Conservation (phyloP, 495 filamentous ascomycete species). For the Chaetomium tenue region DNA sequence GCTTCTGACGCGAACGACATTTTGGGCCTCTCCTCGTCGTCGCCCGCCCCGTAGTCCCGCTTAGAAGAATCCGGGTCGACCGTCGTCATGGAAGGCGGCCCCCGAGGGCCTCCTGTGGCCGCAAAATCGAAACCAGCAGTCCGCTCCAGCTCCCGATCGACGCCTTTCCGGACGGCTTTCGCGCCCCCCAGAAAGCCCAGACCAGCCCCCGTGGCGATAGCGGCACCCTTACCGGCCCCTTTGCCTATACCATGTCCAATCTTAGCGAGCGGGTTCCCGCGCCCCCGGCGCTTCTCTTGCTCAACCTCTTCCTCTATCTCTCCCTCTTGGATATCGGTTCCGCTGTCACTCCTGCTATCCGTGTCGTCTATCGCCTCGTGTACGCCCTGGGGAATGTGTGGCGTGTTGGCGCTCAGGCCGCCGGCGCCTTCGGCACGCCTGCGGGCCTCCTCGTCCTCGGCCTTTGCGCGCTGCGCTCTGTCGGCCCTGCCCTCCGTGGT, state of each 20-base stretch:
- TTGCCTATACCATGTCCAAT: conserved; percentile 39
- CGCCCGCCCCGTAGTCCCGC: conserved; percentile 6
- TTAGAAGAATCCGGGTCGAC: conserved; percentile 11
- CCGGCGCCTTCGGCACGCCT: conserved; percentile 59
- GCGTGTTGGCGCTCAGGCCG: conserved; percentile 82
- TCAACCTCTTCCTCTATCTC: conserved; percentile 6
- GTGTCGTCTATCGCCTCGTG: conserved; percentile 62
- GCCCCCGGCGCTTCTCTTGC: conserved; percentile 27
- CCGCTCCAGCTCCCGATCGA: conserved; percentile 57
- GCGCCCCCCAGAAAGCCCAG: conserved; percentile 49
- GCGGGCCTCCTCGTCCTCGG: conserved; percentile 57
- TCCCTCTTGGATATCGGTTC: conserved; percentile 33
- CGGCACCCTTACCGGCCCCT: conserved; percentile 43
- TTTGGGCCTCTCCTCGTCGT: conserved; percentile 33
- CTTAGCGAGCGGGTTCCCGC: conserved; percentile 35
- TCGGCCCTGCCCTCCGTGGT: conserved; percentile 51
- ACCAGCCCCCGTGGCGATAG: conserved; percentile 37
- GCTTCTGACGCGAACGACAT: conserved; percentile 37
- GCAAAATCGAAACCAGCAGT: conserved; percentile 55
- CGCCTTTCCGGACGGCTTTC: conserved; percentile 58
- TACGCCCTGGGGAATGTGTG: conserved; percentile 68
- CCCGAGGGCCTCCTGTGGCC: conserved; percentile 10
- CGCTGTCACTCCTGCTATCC: conserved; percentile 24
- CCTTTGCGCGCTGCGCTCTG: conserved; percentile 44
- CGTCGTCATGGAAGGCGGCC: conserved; percentile 1